These are phyloP conservation scores for Eudorina sp. DNA, from an alignment of 139 green algal species.

Conservation along the genomic window DNA sequence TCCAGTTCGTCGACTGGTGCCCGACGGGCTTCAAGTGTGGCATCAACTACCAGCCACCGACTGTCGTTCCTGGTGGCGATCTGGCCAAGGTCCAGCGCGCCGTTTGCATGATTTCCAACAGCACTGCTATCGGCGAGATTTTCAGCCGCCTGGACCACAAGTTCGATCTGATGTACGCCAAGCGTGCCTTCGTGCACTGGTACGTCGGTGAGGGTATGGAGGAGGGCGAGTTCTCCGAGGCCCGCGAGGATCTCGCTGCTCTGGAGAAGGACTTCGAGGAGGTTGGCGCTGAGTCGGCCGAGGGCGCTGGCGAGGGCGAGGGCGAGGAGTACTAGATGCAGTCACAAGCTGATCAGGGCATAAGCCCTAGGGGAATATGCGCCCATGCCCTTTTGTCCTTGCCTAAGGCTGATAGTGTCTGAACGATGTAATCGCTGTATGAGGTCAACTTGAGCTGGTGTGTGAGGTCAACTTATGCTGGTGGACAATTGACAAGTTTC, in stretches of 20 bases:
- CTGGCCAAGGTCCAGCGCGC: constrained; percentile 99
- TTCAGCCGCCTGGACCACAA: constrained; percentile 99
- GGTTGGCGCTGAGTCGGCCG: constrained; percentile 92
- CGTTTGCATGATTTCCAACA: constrained; percentile 99
- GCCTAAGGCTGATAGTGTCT: too few relatives aligned
- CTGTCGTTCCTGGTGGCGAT: constrained; percentile 96
- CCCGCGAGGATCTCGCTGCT: constrained; percentile 96
- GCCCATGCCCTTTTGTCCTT: too few relatives aligned
- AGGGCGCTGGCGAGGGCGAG: constrained; percentile 81
- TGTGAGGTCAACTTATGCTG: too few relatives aligned
- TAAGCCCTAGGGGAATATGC: too few relatives aligned
- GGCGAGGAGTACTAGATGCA: constrained; percentile 89
- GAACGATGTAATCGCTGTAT: too few relatives aligned
- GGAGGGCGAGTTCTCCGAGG: constrained; percentile 92
- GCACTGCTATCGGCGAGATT: constrained; percentile 98
- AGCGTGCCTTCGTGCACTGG: constrained; percentile 99
- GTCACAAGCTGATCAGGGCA: too few relatives aligned
- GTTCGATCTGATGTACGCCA: constrained; percentile 99
- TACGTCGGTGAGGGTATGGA: constrained; percentile 99
- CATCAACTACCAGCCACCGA: constrained; percentile 99
- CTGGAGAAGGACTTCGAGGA: constrained; percentile 99
- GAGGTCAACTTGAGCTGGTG: too few relatives aligned
- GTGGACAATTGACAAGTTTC: too few relatives aligned
- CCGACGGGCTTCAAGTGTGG: constrained; percentile 99
- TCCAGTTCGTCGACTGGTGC: constrained; percentile 99